Evolutionary conservation across 176 grass and related monocot genomes (phyloP), one percentile per base, ranked within the genome.

Genomic region (Ampelocalamus luodianensis): DNA sequence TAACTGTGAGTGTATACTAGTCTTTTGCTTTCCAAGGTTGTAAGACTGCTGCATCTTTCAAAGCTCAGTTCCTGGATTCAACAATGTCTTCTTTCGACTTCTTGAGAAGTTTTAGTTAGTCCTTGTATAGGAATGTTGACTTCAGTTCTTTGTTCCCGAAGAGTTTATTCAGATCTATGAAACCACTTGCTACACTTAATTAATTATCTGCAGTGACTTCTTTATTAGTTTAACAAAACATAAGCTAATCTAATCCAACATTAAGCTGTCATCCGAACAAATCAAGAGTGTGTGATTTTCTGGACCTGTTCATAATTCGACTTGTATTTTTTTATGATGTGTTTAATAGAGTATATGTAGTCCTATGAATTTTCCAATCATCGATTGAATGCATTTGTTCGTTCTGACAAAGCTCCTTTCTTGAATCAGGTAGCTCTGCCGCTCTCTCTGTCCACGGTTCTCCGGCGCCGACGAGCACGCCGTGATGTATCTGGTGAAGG

Each of bases 401-500:
- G 1, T 68, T 9, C 23, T 17, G 1, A 45, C 8, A 42, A n/a
- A 24, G 10, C 13, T 43, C 17, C 38, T 29, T 77, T 50, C 64
- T 5, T 62, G 72, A 4, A 63, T 20, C 71, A 82, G 86, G 40
- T 78, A 40, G 63, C 26, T 43, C 66, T 20, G 53, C 54, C 32
- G 18, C 10, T 24, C 24, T 5, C 14, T 6, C 20, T 9, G 12
- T 39, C 71, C 9, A 17, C 53, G 6, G 29, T n/a, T 54, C 34
- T 17, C 49, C 42, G 60, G 14, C 26, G 15, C 69, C 32, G 5
- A 6, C 37, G 11, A 55, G 34, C 42, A 72, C 71, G 49, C 24
- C 20, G 23, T 83, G 54, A 98, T 98, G 93, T 98, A 98, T 38
- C 44, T 95, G 20, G 68, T 98, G 23, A 89, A 92, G 83, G 96